Conservation (phyloP, 768 basidiomycete species). For the Collybiopsis confluens region DNA sequence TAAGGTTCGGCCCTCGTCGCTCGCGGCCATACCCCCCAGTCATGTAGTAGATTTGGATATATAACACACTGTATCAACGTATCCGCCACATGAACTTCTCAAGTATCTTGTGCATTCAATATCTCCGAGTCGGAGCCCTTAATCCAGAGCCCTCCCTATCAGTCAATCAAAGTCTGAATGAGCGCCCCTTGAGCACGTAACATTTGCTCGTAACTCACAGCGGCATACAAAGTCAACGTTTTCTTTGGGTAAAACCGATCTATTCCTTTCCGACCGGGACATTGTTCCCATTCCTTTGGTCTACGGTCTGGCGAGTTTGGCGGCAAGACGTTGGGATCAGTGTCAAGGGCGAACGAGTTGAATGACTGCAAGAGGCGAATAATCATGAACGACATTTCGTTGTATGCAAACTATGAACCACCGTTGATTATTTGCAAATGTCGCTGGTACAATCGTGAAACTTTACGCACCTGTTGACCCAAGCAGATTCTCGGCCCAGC, state of each 20-base stretch:
- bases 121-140: too few relatives aligned
- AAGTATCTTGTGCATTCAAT: too few relatives aligned
- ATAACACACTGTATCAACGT: too few relatives aligned
- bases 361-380: conserved; percentile 55
- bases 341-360: conserved; percentile 38
- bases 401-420: conserved; percentile 61
- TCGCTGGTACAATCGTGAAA: too few relatives aligned
- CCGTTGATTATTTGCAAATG: too few relatives aligned
- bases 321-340: conserved; percentile 34
- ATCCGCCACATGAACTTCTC: too few relatives aligned
- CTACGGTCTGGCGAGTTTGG: conserved; percentile 31
- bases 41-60: too few relatives aligned
- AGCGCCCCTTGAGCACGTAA: not conserved
- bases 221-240: conserved; percentile 50
- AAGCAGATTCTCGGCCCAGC: conserved; percentile 50
- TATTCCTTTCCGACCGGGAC: conserved; percentile 40
- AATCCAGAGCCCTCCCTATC: too few relatives aligned
- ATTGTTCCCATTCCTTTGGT: conserved; percentile 41
- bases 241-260: conserved; percentile 49
- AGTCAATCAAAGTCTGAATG: too few relatives aligned
- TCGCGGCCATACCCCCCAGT: too few relatives aligned
- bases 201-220: conserved; percentile 29
- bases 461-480: conserved; percentile 45
- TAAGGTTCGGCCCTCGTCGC: too few relatives aligned
- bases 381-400: conserved; percentile 61